Base-by-base conservation (phyloP, 768 basidiomycete genomes). In the Coprinopsis strossmayeri region DNA sequence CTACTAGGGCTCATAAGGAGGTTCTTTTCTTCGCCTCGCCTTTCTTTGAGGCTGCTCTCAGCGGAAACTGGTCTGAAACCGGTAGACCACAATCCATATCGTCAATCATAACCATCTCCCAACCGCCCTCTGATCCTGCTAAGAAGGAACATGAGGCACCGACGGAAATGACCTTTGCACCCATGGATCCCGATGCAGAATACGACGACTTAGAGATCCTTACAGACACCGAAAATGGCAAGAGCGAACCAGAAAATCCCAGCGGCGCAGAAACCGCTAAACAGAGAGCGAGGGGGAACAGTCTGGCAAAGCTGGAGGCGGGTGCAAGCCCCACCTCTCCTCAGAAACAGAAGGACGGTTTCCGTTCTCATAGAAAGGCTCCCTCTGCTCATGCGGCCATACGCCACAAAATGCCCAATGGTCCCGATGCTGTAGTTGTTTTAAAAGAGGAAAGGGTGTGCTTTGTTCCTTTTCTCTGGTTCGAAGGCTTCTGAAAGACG, bases 11-110 rank as follows among this genome's bases (percentile, higher is more conserved):
- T 0, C 92, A 95, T 67, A 92, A 90, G 63, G 91, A 94, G 61
- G 80, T 95, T 24, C 69, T 95, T 4, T 87, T 84, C 66, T 95
- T 92, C 61, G 87, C 91, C 3, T 93, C 91, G n/a, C 90, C 92
- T 0, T 95, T 95, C 73, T 95, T 95, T 63, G 85, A 93, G 64
- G 90, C 89, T 15, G 84, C 91, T 7, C 70, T 95, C 40, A 89
- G 89, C 56, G 92, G 92, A 5, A 80, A 88, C 59, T 95, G 92
- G 92, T 87, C 87, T 11, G 92, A 95, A 67, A 93, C 83, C 27
- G 27, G 50, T 3, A 76, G 87, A 32, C 87, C 84, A 17, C 77
- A 72, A 20, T 90, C 86, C 48, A 80, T 86, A 73, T 88, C 84
- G 21, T 90, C 88, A 42, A 73, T 90, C 26, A 85, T 91, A 59